phyloP scores from a whole-genome alignment of 192 early-diverging fungal genomes.

The Jimgerdemannia flammicorona region DNA sequence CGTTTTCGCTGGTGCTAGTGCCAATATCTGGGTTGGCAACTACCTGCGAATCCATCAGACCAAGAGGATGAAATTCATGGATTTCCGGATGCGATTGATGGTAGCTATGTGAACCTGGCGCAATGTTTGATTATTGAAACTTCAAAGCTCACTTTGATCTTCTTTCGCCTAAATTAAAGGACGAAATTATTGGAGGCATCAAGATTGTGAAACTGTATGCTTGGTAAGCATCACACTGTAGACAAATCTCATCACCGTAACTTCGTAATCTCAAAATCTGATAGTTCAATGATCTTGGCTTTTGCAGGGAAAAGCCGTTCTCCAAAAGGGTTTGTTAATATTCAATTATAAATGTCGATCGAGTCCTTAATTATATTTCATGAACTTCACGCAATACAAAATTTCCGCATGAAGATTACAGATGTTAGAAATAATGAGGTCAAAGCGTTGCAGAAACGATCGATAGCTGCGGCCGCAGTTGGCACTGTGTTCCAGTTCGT shows the following conservation, averaged over 20 bases:
- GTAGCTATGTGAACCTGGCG: no score
- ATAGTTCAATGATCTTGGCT: no score
- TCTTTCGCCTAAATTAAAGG: conserved; percentile 54
- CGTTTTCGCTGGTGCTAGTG: conserved; percentile 22
- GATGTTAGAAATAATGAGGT: conserved; percentile 3
- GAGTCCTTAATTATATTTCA: no score
- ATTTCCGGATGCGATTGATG: no score
- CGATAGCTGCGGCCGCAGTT: background rate
- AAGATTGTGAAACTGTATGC: conserved; percentile 75
- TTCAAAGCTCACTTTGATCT: no score
- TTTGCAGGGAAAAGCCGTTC: conserved; percentile 55
- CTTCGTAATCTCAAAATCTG: no score
- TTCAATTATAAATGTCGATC: no score
- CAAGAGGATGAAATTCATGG: no score
- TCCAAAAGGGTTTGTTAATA: conserved; percentile 40
- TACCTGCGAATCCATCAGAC: conserved; percentile 13
- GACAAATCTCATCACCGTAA: no score
- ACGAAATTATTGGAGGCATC: conserved; percentile 68
- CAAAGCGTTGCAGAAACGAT: no score
- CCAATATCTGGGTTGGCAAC: conserved; percentile 37
- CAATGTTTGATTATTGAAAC: no score
- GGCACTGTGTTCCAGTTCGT: background rate
- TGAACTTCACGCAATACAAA: no score
- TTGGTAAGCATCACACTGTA: conserved; percentile 54
- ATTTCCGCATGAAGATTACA: background rate